A percentile compares a stretch with the other conserved stretches of the same genome.
phyloP scores from a whole-genome alignment of 1,139 yeast species.

The Kodamaea ohmeri region DNA sequence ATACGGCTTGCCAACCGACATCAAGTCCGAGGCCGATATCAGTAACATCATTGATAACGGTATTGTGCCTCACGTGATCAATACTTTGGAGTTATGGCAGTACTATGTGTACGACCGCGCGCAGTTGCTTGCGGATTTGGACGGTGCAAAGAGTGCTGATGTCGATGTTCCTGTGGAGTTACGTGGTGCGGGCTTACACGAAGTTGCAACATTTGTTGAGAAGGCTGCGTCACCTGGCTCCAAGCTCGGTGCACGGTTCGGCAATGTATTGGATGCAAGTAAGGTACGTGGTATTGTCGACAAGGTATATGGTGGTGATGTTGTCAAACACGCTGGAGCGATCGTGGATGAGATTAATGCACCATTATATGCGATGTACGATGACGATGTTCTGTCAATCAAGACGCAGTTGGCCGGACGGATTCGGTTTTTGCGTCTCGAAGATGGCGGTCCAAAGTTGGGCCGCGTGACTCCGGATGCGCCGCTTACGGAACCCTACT shows the following conservation, averaged over 20 bases:
- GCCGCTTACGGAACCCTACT: constrained; percentile 84
- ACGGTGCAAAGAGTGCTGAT: constrained; percentile 31
- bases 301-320: constrained; percentile 30
- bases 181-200: constrained; percentile 33
- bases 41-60: constrained; percentile 58
- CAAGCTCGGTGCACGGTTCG: constrained; percentile 38
- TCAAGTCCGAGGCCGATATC: constrained; percentile 54
- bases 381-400: constrained; percentile 65
- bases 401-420: constrained; percentile 70
- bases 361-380: constrained; percentile 71
- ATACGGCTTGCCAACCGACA: constrained; percentile 58
- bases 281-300: constrained; percentile 48
- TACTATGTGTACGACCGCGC: constrained; percentile 68
- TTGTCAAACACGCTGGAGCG: constrained; percentile 43
- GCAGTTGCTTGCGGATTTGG: constrained; percentile 31
- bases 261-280: constrained; percentile 51
- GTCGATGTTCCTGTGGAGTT: constrained; percentile 30
- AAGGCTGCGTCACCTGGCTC: constrained; percentile 20
- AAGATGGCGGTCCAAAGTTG: constrained; percentile 72
- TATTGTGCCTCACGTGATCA: constrained; percentile 63
- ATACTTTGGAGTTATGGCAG: constrained; percentile 76
- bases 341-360: constrained; percentile 76
- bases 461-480: constrained; percentile 55
- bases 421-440: constrained; percentile 72
- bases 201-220: constrained; percentile 52